Base-by-base conservation (phyloP, 805 yeast species). In the Alloascoidea africana region DNA sequence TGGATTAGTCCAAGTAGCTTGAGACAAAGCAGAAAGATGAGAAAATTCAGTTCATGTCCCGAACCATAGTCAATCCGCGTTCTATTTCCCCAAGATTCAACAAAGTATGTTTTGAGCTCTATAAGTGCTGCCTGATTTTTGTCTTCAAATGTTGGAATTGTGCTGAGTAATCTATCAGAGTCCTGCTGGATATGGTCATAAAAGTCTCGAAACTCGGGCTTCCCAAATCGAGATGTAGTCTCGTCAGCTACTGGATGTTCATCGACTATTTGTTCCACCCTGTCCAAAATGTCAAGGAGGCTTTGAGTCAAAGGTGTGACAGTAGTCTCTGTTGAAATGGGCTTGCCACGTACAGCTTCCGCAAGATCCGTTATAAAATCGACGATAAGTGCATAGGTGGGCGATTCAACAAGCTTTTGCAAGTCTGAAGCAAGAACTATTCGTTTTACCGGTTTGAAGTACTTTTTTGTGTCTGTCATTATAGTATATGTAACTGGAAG, bases 61-160 rank as follows among this genome's bases (percentile, higher is more conserved):
- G 96, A 83, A 1, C 99, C 99, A 54, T 86, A 91, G 57, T 91
- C 99, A 17, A 91, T 85, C 55, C 99, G 65, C 4, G 70, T 65
- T 42, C 81, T 63, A 44, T 85, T 76, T 0, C 98, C 98, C 72
- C 86, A 89, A 1, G 87, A 69, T 46, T 84, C 81, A 13, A 54
- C 46, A 14, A 89, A 58, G 50, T 89, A 89, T 2, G 60, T 54
- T 0, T 64, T 42, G 2, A 82, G 42, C 45, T 83, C 87, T 3
- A 45, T 40, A 3, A 52, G 38, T n/a, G 54, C 44, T n/a, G n/a
- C n/a, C n/a, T n/a, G n/a, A n/a, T n/a, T n/a, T n/a, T n/a, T n/a
- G 5, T 48, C 37, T 36, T 41, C 39, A 46, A 56, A 40, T 17
- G 40, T 39, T 34, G 47, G 43, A n/a, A 47, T 48, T 2, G 37